These are phyloP conservation scores for Monilinia aucupariae DNA, from an alignment of 2,329 filamentous ascomycete species.

Conservation along the genomic window DNA sequence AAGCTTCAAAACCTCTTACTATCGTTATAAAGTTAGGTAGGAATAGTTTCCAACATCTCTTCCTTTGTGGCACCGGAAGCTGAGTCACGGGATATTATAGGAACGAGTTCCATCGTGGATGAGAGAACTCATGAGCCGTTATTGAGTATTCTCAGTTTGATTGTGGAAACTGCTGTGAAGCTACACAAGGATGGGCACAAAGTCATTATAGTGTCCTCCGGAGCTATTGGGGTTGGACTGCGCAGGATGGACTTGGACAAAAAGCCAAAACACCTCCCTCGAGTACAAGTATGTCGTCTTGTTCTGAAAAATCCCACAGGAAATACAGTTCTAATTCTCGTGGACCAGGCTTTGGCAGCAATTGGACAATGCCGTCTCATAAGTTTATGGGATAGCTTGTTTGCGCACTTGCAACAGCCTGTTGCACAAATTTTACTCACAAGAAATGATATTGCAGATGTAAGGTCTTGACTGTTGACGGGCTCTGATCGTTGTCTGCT, in stretches of 20 bases:
- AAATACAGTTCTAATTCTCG: not conserved
- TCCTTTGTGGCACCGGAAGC: not conserved
- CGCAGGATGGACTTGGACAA: constrained; percentile 83
- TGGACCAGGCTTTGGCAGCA: constrained; percentile 72
- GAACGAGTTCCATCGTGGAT: constrained; percentile 97
- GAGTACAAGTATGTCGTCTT: constrained; percentile 61
- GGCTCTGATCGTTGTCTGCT: constrained; percentile 19
- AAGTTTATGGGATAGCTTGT: constrained; percentile 90
- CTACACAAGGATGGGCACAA: constrained; percentile 86
- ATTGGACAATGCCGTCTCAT: constrained; percentile 95
- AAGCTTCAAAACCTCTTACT: constrained; percentile 50
- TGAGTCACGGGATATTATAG: constrained; percentile 43
- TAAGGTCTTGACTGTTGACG: constrained; percentile 39
- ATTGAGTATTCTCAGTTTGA: constrained; percentile 81
- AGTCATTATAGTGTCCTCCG: constrained; percentile 94
- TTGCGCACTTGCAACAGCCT: constrained; percentile 79
- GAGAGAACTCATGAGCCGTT: constrained; percentile 92
- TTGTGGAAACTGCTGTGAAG: constrained; percentile 88
- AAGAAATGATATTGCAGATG: constrained; percentile 91
- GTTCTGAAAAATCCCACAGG: not conserved
- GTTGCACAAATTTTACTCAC: constrained; percentile 93
- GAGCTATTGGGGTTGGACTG: constrained; percentile 90
- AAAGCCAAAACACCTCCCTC: constrained; percentile 82
- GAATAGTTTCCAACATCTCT: constrained; percentile 19
- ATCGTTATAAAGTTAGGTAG: constrained; percentile 65